phyloP scores from a whole-genome alignment of 139 green algal genomes.

The Coccomyxa sp. region DNA sequence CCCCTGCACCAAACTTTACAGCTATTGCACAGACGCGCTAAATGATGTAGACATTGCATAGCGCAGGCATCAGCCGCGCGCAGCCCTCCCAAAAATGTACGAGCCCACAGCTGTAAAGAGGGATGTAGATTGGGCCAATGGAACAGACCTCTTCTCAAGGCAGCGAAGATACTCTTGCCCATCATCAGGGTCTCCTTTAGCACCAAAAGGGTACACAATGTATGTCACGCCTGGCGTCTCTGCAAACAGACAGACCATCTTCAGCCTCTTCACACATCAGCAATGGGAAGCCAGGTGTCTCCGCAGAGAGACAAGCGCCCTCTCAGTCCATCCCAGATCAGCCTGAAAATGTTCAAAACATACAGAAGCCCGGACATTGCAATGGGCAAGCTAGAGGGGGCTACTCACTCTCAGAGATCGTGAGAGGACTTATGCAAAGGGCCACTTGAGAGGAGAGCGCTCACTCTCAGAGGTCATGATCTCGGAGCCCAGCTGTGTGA shows the following conservation, averaged over 20 bases:
- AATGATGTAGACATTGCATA: no score
- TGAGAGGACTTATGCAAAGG: no score
- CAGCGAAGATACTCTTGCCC: slow-evolving; percentile 61
- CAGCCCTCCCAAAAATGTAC: no score
- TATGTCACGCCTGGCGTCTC: slow-evolving; percentile 57
- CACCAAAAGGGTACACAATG: slow-evolving; percentile 66
- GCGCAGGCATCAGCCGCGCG: no score
- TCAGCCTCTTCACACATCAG: no score
- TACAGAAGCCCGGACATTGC: background rate
- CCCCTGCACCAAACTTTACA: no score
- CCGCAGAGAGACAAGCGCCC: no score
- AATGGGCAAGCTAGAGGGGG: background rate
- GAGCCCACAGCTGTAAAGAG: no score
- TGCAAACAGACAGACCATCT: slow-evolving; percentile 14
- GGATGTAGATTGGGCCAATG: background rate
- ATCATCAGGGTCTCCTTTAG: slow-evolving; percentile 64
- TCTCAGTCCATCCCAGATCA: no score
- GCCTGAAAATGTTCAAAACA: background rate
- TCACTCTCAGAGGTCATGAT: slow-evolving; percentile 25
- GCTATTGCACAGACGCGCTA: no score
- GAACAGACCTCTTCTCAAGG: background rate
- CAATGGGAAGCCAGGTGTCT: no score
- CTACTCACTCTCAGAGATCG: background rate
- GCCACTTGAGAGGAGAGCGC: background rate
- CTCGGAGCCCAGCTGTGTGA: slow-evolving; percentile 26